Evolutionary conservation across 116 monocot genomes (phyloP), one percentile per base, ranked within the genome.

Genomic region (Cymodocea nodosa): DNA sequence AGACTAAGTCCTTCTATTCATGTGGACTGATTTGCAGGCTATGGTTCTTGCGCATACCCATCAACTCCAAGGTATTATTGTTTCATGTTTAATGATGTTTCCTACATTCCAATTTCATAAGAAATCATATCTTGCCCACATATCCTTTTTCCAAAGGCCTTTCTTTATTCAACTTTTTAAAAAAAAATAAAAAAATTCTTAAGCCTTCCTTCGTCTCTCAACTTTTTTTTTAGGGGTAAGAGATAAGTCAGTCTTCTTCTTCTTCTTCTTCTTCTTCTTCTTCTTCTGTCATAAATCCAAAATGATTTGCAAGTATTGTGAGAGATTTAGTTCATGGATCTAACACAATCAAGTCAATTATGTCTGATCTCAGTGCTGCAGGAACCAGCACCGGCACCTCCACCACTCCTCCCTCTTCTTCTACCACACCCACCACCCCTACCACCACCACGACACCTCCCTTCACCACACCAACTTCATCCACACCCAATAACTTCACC

Each of bases 11-110:
- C 7, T 44, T 44, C 8, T 44, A 44, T 7, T 44, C 44, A 0
- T 61, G 17, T 48, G 18, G 11, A 23, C 52, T 34, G 50, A 15
- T 53, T 65, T 81, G 68, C 69, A 89, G 85, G 85, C 68, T 49
- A 15, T 15, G 56, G 59, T 69, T 79, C 83, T 20, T 93, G 89
- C 72, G 51, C 71, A 65, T 88, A 76, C 61, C 88, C 92, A 53
- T 70, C 85, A 56, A 63, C 64, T 14, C 30, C 65, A 34, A 81
- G 92, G 87, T 85, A 76, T n/a, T n/a, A n/a, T n/a, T 24, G 14
- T 44, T 36, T 62, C 35, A 35, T 6, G 4, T 18, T 19, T 64
- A 9, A 44, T 39, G 44, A 44, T 44, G 12, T 44, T 39, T 39
- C 39, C 39, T 39, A 39, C 39, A 39, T 39, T 39, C 39, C 39